These are phyloP conservation scores for Beauveria medogensis DNA, from an alignment of 2,329 filamentous ascomycete genomes.

Conservation along the genomic window DNA sequence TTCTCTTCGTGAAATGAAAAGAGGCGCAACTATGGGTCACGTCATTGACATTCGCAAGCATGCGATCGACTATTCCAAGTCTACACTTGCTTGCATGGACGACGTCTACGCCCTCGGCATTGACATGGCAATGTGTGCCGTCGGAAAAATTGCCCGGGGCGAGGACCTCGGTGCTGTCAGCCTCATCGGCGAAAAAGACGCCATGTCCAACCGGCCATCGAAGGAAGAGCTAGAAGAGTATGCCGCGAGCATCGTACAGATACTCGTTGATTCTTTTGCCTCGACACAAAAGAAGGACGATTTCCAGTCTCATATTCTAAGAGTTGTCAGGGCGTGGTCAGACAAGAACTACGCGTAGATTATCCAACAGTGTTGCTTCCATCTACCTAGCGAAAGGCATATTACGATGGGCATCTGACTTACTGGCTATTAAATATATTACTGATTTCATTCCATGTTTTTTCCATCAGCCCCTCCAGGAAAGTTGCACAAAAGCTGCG, in stretches of 20 bases:
- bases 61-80: neutral
- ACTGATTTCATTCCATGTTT: too few species aligned
- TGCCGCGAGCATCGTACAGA: constrained; percentile 7
- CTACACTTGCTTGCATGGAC: neutral
- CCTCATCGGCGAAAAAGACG: neutral
- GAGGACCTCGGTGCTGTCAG: constrained; percentile 1
- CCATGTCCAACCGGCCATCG: neutral
- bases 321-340: constrained; percentile 7
- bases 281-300: neutral
- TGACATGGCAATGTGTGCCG: neutral
- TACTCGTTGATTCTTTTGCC: constrained; percentile 7
- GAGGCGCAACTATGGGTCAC: neutral
- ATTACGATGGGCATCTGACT: too few species aligned
- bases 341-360: constrained; percentile 1
- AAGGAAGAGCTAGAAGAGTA: constrained; percentile 7
- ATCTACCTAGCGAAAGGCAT: too few species aligned
- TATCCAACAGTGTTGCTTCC: too few species aligned
- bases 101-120: constrained; percentile 2
- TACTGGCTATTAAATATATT: too few species aligned
- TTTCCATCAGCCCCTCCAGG: too few species aligned
- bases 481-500: too few species aligned
- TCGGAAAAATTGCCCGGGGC: neutral
- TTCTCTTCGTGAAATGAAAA: neutral
- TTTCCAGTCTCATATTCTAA: constrained; percentile 6
- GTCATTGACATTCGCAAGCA: constrained; percentile 7